These are phyloP conservation scores for Aspergillus panamensis DNA, from an alignment of 495 filamentous ascomycete genomes.

Conservation along the genomic window DNA sequence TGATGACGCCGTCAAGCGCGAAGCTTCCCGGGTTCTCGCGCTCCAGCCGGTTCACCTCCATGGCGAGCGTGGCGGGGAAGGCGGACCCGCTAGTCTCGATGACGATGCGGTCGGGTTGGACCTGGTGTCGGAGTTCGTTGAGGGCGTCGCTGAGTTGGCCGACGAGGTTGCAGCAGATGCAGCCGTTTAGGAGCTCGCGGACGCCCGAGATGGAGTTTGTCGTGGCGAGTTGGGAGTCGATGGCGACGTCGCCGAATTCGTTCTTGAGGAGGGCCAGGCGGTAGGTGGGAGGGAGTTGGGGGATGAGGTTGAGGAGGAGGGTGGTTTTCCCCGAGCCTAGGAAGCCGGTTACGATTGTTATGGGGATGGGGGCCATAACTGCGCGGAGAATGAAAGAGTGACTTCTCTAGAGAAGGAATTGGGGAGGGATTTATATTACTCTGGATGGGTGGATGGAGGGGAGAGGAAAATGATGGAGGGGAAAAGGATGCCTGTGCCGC, in stretches of 20 bases:
- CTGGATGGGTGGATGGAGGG: neutral
- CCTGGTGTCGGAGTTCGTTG: conserved; percentile 57
- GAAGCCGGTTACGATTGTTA: conserved; percentile 95
- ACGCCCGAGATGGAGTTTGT: conserved; percentile 82
- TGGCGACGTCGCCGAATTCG: conserved; percentile 91
- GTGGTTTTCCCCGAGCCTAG: conserved; percentile 94
- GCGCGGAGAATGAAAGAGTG: neutral
- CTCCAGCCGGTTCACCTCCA: conserved; percentile 84
- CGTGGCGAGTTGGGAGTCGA: conserved; percentile 86
- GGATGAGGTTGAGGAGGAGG: conserved; percentile 81
- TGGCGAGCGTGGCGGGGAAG: conserved; percentile 85
- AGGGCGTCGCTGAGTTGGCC: conserved; percentile 83
- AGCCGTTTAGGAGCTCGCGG: conserved; percentile 88
- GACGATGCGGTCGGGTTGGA: conserved; percentile 76
- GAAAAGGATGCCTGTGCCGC: conserved; percentile 3
- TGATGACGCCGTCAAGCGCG: conserved; percentile 83
- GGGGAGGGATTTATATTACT: neutral
- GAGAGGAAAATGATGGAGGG: conserved; percentile 4
- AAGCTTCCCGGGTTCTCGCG: conserved; percentile 53
- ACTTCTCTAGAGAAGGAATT: neutral
- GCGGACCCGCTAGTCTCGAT: conserved; percentile 89
- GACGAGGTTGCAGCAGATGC: conserved; percentile 98
- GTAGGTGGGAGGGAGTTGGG: conserved; percentile 75
- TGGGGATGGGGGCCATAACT: conserved; percentile 66
- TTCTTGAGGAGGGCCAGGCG: conserved; percentile 94